Evolutionary conservation across 2,329 filamentous ascomycete species (phyloP), one percentile per base, ranked within the genome.

Genomic region (Didymella sp.): DNA sequence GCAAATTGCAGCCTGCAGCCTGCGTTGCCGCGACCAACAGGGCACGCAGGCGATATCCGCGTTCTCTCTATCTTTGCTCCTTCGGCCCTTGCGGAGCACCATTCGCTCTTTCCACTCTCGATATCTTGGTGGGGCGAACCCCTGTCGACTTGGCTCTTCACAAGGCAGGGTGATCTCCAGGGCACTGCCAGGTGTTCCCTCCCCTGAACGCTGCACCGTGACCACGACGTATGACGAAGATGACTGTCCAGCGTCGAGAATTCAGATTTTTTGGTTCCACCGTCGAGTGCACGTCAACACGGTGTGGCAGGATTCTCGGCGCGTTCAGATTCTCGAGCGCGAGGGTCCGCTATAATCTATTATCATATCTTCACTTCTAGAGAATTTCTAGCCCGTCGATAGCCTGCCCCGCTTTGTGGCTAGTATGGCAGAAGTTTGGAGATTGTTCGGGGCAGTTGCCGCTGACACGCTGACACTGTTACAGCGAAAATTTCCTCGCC

Each of bases 331-430:
- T 17, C 31, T 27, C 24, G 50, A 13, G 49, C 17, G 47, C 31
- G 56, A 47, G 63, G 58, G 45, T 61, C 67, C 64, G 66, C 67
- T 69, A 68, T 66, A n/a, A n/a, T n/a, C n/a, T 68, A 59, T 69
- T 66, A 68, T 68, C 60, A 61, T 49, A 59, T 59, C 58, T 64
- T 62, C 61, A 58, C 58, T 64, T 62, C 61, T 59, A 54, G 56
- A 63, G 56, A 64, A 68, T 63, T 62, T 60, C 62, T 62, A 68
- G 58, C 58, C 51, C 51, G 31, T 64, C 64, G 57, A 63, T 67
- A 70, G 66, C 63, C 59, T 59, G 66, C 64, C 67, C 67, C 67
- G 64, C 67, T 67, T 55, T 50, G 44, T 57, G 30, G 38, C 54
- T 49, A 51, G 49, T 44, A 42, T 60, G 48, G 49, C 46, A 57